Evolutionary conservation across 2,329 filamentous ascomycete species (phyloP).

Genomic region (Sclerotinia minor): DNA sequence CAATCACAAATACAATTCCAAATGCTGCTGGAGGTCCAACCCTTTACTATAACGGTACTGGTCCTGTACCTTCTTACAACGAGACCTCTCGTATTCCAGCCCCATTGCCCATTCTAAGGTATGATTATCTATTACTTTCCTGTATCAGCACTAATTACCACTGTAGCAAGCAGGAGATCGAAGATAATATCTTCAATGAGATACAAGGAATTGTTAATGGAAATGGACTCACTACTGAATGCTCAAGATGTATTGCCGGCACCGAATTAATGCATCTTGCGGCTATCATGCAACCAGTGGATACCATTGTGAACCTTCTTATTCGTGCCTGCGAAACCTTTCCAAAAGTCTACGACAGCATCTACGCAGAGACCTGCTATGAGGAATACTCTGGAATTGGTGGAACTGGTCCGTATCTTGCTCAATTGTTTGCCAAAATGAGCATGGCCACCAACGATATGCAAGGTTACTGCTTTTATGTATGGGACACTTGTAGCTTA

Average conservation of each 20-base stretch:
- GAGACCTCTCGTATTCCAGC: constrained; percentile 13
- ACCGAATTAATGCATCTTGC: constrained; percentile 23
- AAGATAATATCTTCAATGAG: constrained; percentile 23
- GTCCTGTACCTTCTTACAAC: constrained; percentile 21
- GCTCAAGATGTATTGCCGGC: constrained; percentile 23
- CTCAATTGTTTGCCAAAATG: constrained; percentile 22
- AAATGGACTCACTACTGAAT: constrained; percentile 16
- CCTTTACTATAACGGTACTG: constrained; percentile 21
- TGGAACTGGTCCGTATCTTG: constrained; percentile 23
- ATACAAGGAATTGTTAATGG: constrained; percentile 15
- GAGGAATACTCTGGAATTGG: constrained; percentile 25
- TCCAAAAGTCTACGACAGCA: constrained; percentile 22
- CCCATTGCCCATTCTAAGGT: constrained; percentile 19
- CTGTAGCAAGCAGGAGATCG: constrained; percentile 19
- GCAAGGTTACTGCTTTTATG: constrained; percentile 20
- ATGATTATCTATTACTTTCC: neutral
- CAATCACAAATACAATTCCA: constrained; percentile 20
- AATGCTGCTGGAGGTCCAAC: constrained; percentile 24
- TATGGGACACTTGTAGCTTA: constrained; percentile 21
- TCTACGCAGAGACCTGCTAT: constrained; percentile 21
- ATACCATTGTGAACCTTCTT: constrained; percentile 20
- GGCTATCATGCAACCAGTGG: constrained; percentile 23
- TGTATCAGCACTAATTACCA: neutral
- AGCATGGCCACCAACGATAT: constrained; percentile 22
- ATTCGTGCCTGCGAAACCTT: constrained; percentile 23